These are phyloP conservation scores for Escallonia herrerae DNA, from an alignment of 129 eudicot species.

Conservation along the genomic window DNA sequence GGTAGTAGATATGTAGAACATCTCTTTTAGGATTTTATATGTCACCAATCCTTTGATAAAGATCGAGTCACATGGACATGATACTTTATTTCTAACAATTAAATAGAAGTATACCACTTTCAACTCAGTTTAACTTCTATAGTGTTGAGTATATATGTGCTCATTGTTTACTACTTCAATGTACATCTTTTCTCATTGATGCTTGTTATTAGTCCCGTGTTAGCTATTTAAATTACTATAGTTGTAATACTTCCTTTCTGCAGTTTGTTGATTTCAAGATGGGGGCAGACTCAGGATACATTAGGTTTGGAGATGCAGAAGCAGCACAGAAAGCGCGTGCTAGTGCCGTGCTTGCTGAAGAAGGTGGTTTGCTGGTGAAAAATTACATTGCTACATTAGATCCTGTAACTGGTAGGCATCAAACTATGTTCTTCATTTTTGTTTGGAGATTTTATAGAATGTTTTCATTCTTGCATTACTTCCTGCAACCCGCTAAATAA, in stretches of 20 bases:
- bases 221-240: not conserved
- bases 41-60: no score
- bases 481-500: no score
- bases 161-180: no score
- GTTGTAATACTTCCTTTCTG: not conserved
- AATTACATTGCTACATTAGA: slow-evolving; percentile 74
- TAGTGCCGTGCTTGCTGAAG: slow-evolving; percentile 83
- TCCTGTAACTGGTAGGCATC: slow-evolving; percentile 74
- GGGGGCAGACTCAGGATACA: slow-evolving; percentile 79
- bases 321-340: slow-evolving; percentile 91
- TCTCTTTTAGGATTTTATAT: no score
- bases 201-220: not conserved
- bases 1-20: no score
- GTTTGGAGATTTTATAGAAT: not conserved
- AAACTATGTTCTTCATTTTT: not conserved
- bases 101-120: no score
- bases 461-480: not conserved
- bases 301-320: slow-evolving; percentile 78
- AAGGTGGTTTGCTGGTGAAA: slow-evolving; percentile 82
- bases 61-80: no score
- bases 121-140: no score
- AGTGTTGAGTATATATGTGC: no score
- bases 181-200: not conserved
- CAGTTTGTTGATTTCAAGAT: slow-evolving; percentile 80
- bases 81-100: no score